A percentile compares a stretch with the other conserved stretches of the same genome.
phyloP scores from a whole-genome alignment of 2,329 filamentous ascomycete genomes.

The Cercospora citrullina region DNA sequence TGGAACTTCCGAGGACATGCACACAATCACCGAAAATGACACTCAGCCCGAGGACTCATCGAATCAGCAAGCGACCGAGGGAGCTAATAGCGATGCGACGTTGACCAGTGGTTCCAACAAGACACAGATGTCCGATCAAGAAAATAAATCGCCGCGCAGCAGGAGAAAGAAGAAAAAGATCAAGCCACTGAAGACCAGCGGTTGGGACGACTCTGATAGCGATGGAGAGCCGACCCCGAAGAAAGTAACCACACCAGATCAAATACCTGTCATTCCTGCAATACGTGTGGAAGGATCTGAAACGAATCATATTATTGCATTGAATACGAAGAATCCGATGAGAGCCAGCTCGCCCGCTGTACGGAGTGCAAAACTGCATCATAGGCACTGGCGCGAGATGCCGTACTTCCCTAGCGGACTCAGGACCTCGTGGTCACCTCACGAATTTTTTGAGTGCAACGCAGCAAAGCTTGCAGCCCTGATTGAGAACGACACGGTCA shows the following conservation, averaged over 20 bases:
- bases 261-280: not conserved
- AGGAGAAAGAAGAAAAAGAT: too few species aligned
- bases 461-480: not conserved
- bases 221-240: too few species aligned
- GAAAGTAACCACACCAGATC: too few species aligned
- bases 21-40: not conserved
- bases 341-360: too few species aligned
- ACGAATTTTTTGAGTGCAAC: not conserved
- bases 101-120: not conserved
- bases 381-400: too few species aligned
- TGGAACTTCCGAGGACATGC: not conserved
- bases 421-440: not conserved
- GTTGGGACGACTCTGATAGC: not conserved
- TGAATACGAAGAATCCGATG: too few species aligned
- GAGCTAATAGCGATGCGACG: not conserved
- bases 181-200: not conserved
- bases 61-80: not conserved
- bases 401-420: not conserved
- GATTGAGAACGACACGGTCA: too few species aligned
- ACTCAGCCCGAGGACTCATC: not conserved
- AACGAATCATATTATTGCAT: too few species aligned
- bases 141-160: not conserved
- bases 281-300: not conserved
- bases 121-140: not conserved
- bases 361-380: too few species aligned